Evolutionary conservation across 148 eudicot species (phyloP), one percentile per base, ranked within the genome.

Genomic region (Euryodendron excelsum): DNA sequence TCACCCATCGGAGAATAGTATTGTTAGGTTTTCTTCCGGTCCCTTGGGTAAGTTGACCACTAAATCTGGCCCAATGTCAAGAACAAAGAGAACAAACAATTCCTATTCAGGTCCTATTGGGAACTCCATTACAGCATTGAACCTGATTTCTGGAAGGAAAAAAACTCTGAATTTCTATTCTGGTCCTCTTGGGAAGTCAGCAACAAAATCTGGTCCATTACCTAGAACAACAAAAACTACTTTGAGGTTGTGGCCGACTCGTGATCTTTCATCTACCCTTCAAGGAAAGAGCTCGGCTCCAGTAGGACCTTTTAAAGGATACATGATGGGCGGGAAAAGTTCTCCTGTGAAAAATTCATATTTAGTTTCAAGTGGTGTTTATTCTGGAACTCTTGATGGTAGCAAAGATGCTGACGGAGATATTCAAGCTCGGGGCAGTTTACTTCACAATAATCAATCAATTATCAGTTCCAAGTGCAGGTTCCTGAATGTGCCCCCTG

Each of bases 31-130:
- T 81, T 82, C 86, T 33, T 85, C 91, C 0, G 88, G 87, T 28
- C 83, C 88, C 37, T 72, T 85, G 58, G 79, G 75, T 67, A 76
- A 80, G 34, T 13, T 58, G 39, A 56, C 44, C 69, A 73, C 89
- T 37, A 73, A 61, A 30, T 89, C 89, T 31, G 89, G 90, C 61
- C 86, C 93, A 59, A 62, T 86, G 36, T 18, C 55, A 50, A 80
- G 41, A 21, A 69, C 79, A 56, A 80, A 79, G 20, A 76, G 52
- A 45, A n/a, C 31, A 1, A 73, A 21, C 59, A 68, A 66, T 45
- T 89, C 68, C 75, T 72, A 81, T 73, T 90, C 91, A 0, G 89
- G 87, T 65, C 90, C 90, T 37, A 82, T 90, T 75, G 85, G 83
- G 60, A 84, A 56, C 45, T 83, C 87, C 41, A 55, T 44, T 28